phyloP scores from a whole-genome alignment of 2,329 filamentous ascomycete species.

The Stemphylium lycopersici region DNA sequence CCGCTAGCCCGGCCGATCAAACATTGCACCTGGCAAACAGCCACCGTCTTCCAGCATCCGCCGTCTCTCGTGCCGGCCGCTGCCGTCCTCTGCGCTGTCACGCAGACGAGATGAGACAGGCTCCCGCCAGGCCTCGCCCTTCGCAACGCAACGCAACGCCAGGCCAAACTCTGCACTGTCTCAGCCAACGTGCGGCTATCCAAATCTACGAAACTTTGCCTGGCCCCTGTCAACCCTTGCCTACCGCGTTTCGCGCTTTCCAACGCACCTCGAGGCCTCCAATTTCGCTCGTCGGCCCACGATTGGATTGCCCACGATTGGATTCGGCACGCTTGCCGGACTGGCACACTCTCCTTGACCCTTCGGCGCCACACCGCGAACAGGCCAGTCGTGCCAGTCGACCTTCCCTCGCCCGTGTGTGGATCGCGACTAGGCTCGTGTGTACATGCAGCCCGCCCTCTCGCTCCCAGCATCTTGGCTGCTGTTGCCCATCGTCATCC shows the following conservation, averaged over 20 bases:
- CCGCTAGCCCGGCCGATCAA: slow-evolving; percentile 43
- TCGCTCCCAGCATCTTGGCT: slow-evolving; percentile 24
- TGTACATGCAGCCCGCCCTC: slow-evolving; percentile 5
- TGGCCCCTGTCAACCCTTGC: not conserved
- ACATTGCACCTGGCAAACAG: slow-evolving; percentile 24
- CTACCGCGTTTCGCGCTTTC: not conserved
- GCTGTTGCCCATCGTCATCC: slow-evolving; percentile 31
- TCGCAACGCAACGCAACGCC: not conserved
- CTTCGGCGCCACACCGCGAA: not conserved
- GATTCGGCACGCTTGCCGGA: slow-evolving; percentile 29
- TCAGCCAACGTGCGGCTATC: not conserved
- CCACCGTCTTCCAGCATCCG: slow-evolving; percentile 22
- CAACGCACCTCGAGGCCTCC: slow-evolving; percentile 4
- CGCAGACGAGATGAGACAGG: not conserved
- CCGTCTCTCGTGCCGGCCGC: slow-evolving; percentile 7
- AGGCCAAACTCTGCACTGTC: slow-evolving; percentile 8
- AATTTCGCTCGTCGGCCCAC: not conserved
- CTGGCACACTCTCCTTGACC: slow-evolving; percentile 3
- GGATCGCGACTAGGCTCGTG: slow-evolving; percentile 26
- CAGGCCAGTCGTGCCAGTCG: not conserved
- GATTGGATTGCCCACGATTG: not conserved
- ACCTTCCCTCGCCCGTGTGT: slow-evolving; percentile 8
- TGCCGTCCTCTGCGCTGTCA: not conserved
- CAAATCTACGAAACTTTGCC: slow-evolving; percentile 6
- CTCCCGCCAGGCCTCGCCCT: not conserved